Base-by-base conservation (phyloP, 78 protist genomes). In the Capsaspora owczarzaki region DNA sequence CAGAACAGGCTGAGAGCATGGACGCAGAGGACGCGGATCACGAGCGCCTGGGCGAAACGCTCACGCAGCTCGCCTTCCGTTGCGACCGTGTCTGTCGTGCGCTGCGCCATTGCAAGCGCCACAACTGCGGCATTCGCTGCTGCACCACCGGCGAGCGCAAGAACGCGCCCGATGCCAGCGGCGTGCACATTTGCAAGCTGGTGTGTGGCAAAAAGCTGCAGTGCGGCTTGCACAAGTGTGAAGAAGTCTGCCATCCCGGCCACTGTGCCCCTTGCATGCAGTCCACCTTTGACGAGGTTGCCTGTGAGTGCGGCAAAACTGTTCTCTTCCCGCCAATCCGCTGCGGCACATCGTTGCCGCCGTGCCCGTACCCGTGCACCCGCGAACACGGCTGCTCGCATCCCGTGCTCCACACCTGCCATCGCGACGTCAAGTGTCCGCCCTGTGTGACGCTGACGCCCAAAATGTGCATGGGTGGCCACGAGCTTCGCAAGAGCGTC, bases 221-320 rank as follows among this genome's bases (percentile, higher is more conserved):
- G 46, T 88, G 92, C 60, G 88, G 88, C 25, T 40, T 60, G 25
- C 92, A 88, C 42, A 42, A 49, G 66, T 88, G 92, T 53, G 85
- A 84, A 49, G 69, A 71, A 43, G 84, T 84, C 29, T 88, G 92
- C 60, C 92, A 88, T 46, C 51, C 47, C 33, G 88, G 88, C 33
- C 79, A 70, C 68, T 88, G 92, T 60, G 77, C 76, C 27, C 77
- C 37, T 37, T 88, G 92, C 27, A 42, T 76, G 19, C 42, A 69
- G 47, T 75, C 82, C 82, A 47, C 49, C 25, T 77, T 78, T 61
- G 82, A 84, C 19, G 88, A 78, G 4, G 37, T 79, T 2, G 14
- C 82, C 8, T 88, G 92, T 61, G 80, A 70, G 23, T 88, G 92
- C 82, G 92, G 92, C 38, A 74, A 76, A 56, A 84, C 92, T 14